A percentile compares a stretch with the other conserved stretches of the same genome.
Conservation (phyloP, 768 basidiomycete species). For the Termitomyces sp. region DNA sequence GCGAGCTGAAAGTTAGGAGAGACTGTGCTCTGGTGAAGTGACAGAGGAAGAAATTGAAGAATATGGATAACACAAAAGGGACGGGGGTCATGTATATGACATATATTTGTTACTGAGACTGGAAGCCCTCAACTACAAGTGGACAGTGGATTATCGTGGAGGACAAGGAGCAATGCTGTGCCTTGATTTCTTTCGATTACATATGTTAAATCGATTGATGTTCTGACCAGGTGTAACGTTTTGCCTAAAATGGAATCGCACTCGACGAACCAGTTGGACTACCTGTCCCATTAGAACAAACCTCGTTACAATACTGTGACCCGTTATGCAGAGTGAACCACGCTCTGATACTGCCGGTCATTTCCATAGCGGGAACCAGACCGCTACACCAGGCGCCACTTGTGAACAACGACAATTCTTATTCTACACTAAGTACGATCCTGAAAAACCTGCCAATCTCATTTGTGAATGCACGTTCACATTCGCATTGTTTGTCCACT, state of each 20-base stretch:
- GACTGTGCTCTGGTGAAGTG: neutral
- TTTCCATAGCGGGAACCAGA: too few species aligned
- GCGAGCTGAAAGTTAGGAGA: slow-evolving; percentile 10
- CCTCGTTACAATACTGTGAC: too few species aligned
- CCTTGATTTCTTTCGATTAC: neutral
- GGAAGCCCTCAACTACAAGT: neutral
- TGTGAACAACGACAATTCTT: neutral
- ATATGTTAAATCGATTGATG: neutral
- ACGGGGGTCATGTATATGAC: slow-evolving; percentile 9
- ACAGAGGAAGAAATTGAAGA: neutral
- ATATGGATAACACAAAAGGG: neutral
- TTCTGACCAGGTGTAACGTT: too few species aligned
- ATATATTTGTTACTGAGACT: slow-evolving; percentile 7
- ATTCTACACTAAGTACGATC: neutral
- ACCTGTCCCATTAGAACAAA: too few species aligned
- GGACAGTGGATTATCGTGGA: neutral
- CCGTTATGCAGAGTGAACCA: too few species aligned
- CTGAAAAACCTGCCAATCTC: neutral
- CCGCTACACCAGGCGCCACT: too few species aligned
- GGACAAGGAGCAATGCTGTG: neutral
- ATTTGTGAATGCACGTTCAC: too few species aligned
- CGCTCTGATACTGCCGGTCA: too few species aligned
- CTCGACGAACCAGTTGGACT: too few species aligned
- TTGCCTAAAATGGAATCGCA: too few species aligned
- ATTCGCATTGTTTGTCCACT: neutral